Evolutionary conservation across 2,329 filamentous ascomycete species (phyloP).

Genomic region (Trichothecium sympodiale): DNA sequence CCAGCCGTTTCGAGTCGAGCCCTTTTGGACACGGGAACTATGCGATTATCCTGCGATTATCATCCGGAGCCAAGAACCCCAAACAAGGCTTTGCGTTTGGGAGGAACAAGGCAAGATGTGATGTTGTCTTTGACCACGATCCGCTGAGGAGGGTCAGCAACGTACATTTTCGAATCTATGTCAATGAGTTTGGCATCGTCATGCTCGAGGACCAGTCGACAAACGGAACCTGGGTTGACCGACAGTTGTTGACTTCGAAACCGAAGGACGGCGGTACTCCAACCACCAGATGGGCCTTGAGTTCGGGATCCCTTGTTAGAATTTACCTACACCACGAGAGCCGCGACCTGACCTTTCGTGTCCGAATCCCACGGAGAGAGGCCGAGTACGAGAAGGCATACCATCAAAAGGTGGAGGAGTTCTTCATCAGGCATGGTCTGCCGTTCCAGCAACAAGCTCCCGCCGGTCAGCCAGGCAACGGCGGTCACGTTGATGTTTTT

Average conservation of each 20-base stretch:
- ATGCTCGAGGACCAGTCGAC: conserved; percentile 93
- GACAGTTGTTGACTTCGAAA: conserved; percentile 44
- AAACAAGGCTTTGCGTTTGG: conserved; percentile 75
- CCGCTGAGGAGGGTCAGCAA: conserved; percentile 73
- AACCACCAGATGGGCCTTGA: conserved; percentile 48
- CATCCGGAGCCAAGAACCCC: conserved; percentile 58
- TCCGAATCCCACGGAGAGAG: conserved; percentile 70
- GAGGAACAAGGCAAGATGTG: conserved; percentile 59
- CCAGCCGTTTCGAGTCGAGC: conserved; percentile 29
- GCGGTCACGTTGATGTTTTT: conserved; percentile 32
- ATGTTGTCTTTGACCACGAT: conserved; percentile 58
- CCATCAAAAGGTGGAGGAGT: conserved; percentile 55
- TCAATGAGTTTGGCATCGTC: conserved; percentile 74
- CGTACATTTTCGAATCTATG: conserved; percentile 87
- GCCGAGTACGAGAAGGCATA: conserved; percentile 56
- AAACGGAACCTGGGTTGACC: conserved; percentile 88
- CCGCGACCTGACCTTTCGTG: conserved; percentile 66
- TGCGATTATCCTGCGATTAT: conserved; percentile 74
- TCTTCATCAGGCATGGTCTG: conserved; percentile 37
- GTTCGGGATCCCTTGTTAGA: conserved; percentile 61
- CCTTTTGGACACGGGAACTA: conserved; percentile 41
- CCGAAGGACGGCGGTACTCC: conserved; percentile 21
- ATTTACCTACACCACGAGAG: conserved; percentile 44
- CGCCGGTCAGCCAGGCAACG: conserved; percentile 24
- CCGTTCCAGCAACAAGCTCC: not conserved